Conservation (phyloP, 495 filamentous ascomycete species). For the Ascodesmis nigricans region DNA sequence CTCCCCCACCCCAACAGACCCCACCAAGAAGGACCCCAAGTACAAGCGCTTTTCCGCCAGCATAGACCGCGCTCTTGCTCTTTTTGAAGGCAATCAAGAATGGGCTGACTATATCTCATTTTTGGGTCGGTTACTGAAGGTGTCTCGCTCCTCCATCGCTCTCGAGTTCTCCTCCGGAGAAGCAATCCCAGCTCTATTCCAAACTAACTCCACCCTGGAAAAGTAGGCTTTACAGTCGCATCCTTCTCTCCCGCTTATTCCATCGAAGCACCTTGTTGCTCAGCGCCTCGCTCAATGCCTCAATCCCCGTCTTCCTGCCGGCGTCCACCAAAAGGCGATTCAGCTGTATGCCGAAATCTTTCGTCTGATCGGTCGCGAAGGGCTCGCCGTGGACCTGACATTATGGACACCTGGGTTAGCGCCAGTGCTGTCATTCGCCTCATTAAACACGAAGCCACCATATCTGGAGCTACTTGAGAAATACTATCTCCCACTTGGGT, state of each 20-base stretch:
- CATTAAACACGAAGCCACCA: slow-evolving; percentile 60
- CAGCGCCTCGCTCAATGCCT: slow-evolving; percentile 87
- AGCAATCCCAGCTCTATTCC: no score
- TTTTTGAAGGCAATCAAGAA: slow-evolving; percentile 83
- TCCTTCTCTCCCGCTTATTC: slow-evolving; percentile 47
- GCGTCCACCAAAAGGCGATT: slow-evolving; percentile 94
- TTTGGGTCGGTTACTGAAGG: slow-evolving; percentile 75
- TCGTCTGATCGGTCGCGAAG: slow-evolving; percentile 47
- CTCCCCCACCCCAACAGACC: slow-evolving; percentile 27
- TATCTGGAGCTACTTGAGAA: slow-evolving; percentile 69
- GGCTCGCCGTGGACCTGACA: slow-evolving; percentile 55
- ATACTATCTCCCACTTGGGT: slow-evolving; percentile 48
- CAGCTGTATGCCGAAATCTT: slow-evolving; percentile 89
- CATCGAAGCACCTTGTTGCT: slow-evolving; percentile 63
- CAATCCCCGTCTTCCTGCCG: slow-evolving; percentile 77
- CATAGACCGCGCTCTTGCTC: slow-evolving; percentile 65
- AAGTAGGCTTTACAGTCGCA: slow-evolving; percentile 68
- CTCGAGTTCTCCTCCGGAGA: neutral
- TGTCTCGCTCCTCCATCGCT: slow-evolving; percentile 22
- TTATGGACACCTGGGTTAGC: slow-evolving; percentile 78
- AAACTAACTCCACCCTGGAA: slow-evolving; percentile 8
- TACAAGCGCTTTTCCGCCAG: slow-evolving; percentile 77
- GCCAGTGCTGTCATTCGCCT: slow-evolving; percentile 77
- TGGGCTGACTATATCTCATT: slow-evolving; percentile 99
- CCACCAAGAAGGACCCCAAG: slow-evolving; percentile 62